A percentile compares a stretch with the other conserved stretches of the same genome.
These are phyloP conservation scores for Tolypocladium sp. DNA, from an alignment of 2,329 filamentous ascomycete species.

Conservation along the genomic window DNA sequence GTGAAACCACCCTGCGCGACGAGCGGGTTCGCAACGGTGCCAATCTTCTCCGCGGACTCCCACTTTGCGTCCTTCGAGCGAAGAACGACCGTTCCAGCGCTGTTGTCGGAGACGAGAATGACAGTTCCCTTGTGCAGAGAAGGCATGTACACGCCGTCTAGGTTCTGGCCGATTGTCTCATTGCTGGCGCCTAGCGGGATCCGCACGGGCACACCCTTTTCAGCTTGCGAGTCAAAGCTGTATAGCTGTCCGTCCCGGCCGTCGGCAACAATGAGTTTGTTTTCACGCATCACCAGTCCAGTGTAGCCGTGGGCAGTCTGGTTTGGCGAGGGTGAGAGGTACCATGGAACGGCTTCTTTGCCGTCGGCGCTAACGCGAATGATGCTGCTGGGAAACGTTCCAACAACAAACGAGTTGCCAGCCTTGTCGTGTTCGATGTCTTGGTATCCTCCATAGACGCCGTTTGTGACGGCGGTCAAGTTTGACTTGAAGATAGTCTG, in stretches of 20 bases:
- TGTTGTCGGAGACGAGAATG: conserved; percentile 21
- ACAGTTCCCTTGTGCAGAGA: conserved; percentile 21
- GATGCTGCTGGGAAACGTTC: conserved; percentile 26
- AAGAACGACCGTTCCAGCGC: conserved; percentile 24
- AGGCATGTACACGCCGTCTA: conserved; percentile 24
- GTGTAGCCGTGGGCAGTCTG: conserved; percentile 6
- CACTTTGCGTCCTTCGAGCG: conserved; percentile 22
- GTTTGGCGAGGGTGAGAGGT: neutral
- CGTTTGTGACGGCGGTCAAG: conserved; percentile 17
- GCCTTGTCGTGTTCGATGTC: conserved; percentile 25
- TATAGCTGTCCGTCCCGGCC: conserved; percentile 21
- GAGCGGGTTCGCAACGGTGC: conserved; percentile 16
- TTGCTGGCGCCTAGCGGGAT: neutral
- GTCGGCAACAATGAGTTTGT: conserved; percentile 21
- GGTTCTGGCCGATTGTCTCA: neutral
- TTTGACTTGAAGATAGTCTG: conserved; percentile 21
- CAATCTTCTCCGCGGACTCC: conserved; percentile 24
- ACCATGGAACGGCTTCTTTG: conserved; percentile 15
- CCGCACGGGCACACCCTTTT: neutral
- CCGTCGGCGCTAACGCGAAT: conserved; percentile 22
- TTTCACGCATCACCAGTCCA: conserved; percentile 1
- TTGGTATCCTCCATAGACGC: conserved; percentile 26
- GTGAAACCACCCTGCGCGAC: conserved; percentile 5
- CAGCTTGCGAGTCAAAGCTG: conserved; percentile 19
- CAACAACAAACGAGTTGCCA: conserved; percentile 27